A percentile compares a stretch with the other conserved stretches of the same genome.
Evolutionary conservation across 306 rosid genomes (phyloP).

Genomic region (Erythrophleum fordii): DNA sequence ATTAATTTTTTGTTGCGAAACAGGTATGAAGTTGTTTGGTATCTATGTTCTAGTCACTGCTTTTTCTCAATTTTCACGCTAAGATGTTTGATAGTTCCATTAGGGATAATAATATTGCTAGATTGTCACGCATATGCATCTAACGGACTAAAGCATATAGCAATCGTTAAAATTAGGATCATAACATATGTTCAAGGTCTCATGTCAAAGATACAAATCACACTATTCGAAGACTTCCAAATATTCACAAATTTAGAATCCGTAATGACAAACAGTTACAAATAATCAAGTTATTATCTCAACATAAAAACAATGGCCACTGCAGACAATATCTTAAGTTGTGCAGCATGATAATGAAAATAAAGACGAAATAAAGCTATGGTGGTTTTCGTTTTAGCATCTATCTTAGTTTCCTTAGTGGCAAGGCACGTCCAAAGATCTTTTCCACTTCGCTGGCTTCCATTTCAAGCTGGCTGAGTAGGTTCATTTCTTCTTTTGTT

Average conservation of each 20-base stretch:
- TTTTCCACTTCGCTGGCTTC: conserved; percentile 80
- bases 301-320: not conserved
- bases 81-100: not conserved
- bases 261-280: not conserved
- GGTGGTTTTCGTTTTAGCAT: conserved; percentile 15
- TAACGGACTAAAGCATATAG: not conserved
- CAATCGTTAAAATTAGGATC: not conserved
- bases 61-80: not conserved
- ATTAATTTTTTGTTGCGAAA: not conserved
- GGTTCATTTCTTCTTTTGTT: conserved; percentile 76
- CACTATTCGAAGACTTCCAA: not conserved
- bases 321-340: not conserved
- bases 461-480: conserved; percentile 70
- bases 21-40: not conserved
- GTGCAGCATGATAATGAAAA: not conserved
- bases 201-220: not conserved
- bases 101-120: not conserved
- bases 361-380: conserved; percentile 11
- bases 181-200: not conserved
- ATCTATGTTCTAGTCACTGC: not conserved
- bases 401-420: conserved; percentile 78
- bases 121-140: not conserved
- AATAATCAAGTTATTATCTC: not conserved
- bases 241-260: not conserved
- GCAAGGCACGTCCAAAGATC: conserved; percentile 77